Conservation (phyloP, 495 filamentous ascomycete genomes). For the Neurospora sp. region DNA sequence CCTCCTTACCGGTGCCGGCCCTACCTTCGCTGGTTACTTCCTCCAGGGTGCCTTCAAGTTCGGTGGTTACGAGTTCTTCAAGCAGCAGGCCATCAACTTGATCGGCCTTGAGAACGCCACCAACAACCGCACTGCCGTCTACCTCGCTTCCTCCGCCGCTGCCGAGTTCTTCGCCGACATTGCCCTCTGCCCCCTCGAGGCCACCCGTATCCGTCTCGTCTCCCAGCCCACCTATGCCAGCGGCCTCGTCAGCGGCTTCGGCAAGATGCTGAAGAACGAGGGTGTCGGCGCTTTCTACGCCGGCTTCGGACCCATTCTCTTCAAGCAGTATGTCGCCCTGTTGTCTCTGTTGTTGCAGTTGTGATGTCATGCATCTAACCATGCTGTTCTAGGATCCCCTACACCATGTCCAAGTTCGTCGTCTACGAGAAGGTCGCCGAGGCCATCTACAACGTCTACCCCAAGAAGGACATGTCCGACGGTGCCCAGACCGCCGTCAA, state of each 20-base stretch:
- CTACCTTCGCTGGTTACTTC: conserved; percentile 87
- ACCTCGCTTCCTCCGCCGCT: conserved; percentile 71
- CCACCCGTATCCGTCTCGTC: conserved; percentile 90
- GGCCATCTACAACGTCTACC: conserved; percentile 55
- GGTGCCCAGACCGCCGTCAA: conserved; percentile 78
- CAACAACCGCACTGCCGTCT: conserved; percentile 80
- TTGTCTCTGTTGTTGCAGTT: too few species aligned
- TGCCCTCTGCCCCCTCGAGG: conserved; percentile 87
- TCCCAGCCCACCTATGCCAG: conserved; percentile 78
- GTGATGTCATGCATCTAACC: conserved; percentile 5
- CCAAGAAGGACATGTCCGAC: conserved; percentile 69
- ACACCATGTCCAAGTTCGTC: conserved; percentile 99
- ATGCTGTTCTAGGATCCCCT: conserved; percentile 62
- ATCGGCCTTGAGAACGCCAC: conserved; percentile 70
- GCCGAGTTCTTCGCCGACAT: conserved; percentile 95
- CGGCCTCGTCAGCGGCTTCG: conserved; percentile 72
- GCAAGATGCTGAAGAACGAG: conserved; percentile 77
- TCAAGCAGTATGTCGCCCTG: conserved; percentile 73
- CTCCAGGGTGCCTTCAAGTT: conserved; percentile 94
- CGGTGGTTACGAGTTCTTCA: conserved; percentile 92
- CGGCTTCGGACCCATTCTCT: conserved; percentile 85
- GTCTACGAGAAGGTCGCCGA: conserved; percentile 97
- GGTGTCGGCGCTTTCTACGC: conserved; percentile 88
- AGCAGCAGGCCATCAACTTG: conserved; percentile 80
- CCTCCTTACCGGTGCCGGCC: conserved; percentile 78